Percentiles rank a stretch among this genome's conserved stretches.
Evolutionary conservation across 23 red algal species (phyloP).

Genomic region (Gracilaria vermiculophylla): DNA sequence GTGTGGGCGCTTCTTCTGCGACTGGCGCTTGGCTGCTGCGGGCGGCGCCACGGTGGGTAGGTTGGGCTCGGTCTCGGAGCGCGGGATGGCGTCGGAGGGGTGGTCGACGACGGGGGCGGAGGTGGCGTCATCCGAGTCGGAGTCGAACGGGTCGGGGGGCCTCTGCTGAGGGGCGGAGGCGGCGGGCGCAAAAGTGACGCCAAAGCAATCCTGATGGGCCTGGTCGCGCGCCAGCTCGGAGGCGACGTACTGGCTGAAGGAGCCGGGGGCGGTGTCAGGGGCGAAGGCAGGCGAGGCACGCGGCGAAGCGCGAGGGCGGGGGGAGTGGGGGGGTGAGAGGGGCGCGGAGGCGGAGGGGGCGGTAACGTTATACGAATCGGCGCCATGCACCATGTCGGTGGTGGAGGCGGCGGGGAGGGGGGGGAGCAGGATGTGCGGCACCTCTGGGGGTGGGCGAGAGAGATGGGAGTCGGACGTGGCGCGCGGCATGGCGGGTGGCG

Average conservation of each 20-base stretch:
- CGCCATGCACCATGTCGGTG: not conserved
- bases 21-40: not conserved
- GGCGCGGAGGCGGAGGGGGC: not conserved
- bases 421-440: not conserved
- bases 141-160: constrained; percentile 7
- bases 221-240: constrained; percentile 42
- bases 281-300: not conserved
- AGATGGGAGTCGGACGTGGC: not conserved
- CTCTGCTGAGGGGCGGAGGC: not conserved
- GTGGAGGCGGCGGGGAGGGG: not conserved
- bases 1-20: not conserved
- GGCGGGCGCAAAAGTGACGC: constrained; percentile 20
- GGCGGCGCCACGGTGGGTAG: not conserved
- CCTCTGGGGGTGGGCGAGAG: not conserved
- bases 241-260: constrained; percentile 46
- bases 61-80: not conserved
- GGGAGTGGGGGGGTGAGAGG: not conserved
- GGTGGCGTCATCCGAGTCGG: not conserved
- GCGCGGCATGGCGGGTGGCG: not conserved
- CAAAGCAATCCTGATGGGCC: not conserved
- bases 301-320: not conserved
- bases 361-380: not conserved
- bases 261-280: not conserved
- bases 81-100: not conserved
- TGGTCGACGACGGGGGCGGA: not conserved